Percentiles rank a stretch among this genome's conserved stretches.
Conservation (phyloP, 306 rosid species). For the Trichosanthes cucumerina region DNA sequence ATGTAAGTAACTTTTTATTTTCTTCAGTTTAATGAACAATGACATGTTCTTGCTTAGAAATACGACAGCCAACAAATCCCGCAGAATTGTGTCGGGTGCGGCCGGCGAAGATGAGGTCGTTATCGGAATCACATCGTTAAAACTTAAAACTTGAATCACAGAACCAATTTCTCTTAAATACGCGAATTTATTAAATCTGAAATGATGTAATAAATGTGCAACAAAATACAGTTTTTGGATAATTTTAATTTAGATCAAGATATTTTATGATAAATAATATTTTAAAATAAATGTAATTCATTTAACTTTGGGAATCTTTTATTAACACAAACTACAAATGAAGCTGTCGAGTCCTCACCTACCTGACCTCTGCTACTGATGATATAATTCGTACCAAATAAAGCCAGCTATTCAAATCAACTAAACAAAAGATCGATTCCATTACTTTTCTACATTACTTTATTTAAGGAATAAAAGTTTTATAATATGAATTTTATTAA, state of each 20-base stretch:
- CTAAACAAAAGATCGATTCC: neutral
- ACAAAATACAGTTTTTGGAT: neutral
- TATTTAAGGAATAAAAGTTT: neutral
- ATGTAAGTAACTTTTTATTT: neutral
- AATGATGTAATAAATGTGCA: neutral
- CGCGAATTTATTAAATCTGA: neutral
- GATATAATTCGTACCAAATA: neutral
- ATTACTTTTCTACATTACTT: neutral
- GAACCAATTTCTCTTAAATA: neutral
- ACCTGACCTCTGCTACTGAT: neutral
- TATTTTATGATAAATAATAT: neutral
- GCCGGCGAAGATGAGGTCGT: neutral
- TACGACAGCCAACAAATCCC: neutral
- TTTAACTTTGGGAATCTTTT: neutral
- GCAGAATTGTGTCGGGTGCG: neutral
- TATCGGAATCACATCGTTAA: neutral
- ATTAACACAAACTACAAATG: neutral
- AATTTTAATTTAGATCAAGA: neutral
- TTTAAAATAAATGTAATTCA: neutral
- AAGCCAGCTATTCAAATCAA: slow-evolving; percentile 7
- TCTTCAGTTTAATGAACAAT: neutral
- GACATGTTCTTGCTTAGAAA: neutral
- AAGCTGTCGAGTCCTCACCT: neutral
- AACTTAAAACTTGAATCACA: neutral
- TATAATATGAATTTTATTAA: neutral